Evolutionary conservation across 2,329 filamentous ascomycete genomes (phyloP), one percentile per base, ranked within the genome.

Genomic region (Helotiales sp.): DNA sequence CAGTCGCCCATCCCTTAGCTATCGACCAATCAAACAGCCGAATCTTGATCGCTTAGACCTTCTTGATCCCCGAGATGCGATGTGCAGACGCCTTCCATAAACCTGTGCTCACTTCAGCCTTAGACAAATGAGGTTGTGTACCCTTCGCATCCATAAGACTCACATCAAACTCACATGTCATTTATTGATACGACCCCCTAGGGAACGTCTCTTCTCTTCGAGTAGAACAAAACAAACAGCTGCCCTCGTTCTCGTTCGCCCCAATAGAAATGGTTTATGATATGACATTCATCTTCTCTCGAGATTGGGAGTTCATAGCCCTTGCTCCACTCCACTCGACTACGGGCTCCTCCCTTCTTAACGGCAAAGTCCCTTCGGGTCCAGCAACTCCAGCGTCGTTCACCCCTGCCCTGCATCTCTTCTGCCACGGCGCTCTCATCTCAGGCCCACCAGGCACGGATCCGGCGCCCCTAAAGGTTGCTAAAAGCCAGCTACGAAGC

Each of bases 201-300:
- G 55, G 55, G 24, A 59, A 59, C 55, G 20, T 40, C 8, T 28
- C 40, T 45, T 40, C 8, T 28, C 40, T 45, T 45, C n/a, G 22
- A 22, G 8, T 17, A n/a, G 30, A 59, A 37, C 34, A 43, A 40
- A 43, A 59, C 55, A 59, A 28, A 59, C 37, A n/a, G 5, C 24
- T 28, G 6, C 20, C 32, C 17, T n/a, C 20, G n/a, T 26, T 22
- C 26, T 6, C 2, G 13, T 13, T 28, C 32, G 32, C 34, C 54
- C 55, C 55, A 43, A 43, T 59, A 59, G 55, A 43, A 59, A 59
- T 11, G 52, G 55, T 43, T 28, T 24, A 59, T 43, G 34, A 26
- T 13, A 59, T 59, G 55, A 40, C 55, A 59, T 43, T 15, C 32
- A 30, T 58, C 20, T 58, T 43, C 37, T n/a, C 55, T 34, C 17